Evolutionary conservation across 2,329 filamentous ascomycete genomes (phyloP).

Genomic region (Colletotrichum lini): DNA sequence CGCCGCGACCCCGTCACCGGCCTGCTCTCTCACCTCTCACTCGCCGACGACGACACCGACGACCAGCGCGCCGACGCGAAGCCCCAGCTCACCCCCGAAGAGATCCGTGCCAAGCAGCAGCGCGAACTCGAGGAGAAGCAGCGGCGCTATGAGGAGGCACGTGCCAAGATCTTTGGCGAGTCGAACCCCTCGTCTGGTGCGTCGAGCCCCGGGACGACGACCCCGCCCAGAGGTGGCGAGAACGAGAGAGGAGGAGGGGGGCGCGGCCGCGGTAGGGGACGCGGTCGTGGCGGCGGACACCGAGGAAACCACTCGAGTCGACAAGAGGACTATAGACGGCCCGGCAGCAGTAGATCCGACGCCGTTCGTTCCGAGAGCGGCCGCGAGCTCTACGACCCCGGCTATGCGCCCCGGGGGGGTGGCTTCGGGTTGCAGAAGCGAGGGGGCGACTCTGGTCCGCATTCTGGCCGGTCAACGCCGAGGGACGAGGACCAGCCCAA

Average conservation of each 20-base stretch:
- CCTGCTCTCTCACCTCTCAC: slow-evolving; percentile 60
- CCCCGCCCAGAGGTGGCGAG: slow-evolving; percentile 66
- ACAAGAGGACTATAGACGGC: slow-evolving; percentile 49
- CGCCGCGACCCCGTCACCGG: slow-evolving; percentile 69
- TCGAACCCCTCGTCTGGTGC: slow-evolving; percentile 67
- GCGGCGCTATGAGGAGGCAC: slow-evolving; percentile 88
- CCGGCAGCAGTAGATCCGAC: slow-evolving; percentile 43
- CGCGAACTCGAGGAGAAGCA: slow-evolving; percentile 90
- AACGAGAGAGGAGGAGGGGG: slow-evolving; percentile 57
- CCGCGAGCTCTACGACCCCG: slow-evolving; percentile 84
- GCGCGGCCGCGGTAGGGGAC: slow-evolving; percentile 59
- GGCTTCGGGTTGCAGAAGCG: slow-evolving; percentile 64
- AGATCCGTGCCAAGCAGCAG: slow-evolving; percentile 83
- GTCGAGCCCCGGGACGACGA: slow-evolving; percentile 74
- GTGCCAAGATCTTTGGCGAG: slow-evolving; percentile 88
- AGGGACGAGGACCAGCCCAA: slow-evolving; percentile 76
- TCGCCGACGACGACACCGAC: slow-evolving; percentile 74
- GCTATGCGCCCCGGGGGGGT: slow-evolving; percentile 76
- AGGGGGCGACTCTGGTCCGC: slow-evolving; percentile 55
- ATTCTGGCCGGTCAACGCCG: slow-evolving; percentile 60
- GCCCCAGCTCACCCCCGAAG: slow-evolving; percentile 78
- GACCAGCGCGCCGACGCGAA: slow-evolving; percentile 73
- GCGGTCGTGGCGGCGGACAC: slow-evolving; percentile 59
- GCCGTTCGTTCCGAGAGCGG: slow-evolving; percentile 49
- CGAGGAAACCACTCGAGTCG: slow-evolving; percentile 48